Evolutionary conservation across 2,329 filamentous ascomycete species (phyloP).

Genomic region (Hymenoscyphus albidus): DNA sequence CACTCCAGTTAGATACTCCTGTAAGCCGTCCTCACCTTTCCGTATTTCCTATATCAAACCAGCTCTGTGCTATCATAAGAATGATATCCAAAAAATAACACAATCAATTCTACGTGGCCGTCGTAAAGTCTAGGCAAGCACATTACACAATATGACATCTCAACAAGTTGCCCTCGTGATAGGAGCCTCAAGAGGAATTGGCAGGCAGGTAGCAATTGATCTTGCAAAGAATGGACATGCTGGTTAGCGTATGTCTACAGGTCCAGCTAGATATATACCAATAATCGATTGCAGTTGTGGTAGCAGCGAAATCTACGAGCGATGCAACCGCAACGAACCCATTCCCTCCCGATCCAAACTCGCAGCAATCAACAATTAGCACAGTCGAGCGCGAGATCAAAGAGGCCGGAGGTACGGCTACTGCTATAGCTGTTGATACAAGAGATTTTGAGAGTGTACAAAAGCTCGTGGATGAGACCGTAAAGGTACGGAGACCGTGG

Average conservation of each 20-base stretch:
- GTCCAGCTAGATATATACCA: not conserved
- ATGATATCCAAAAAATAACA: not conserved
- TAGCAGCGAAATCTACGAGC: slow-evolving; percentile 72
- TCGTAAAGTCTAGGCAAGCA: slow-evolving; percentile 3
- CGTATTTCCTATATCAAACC: not conserved
- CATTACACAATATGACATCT: slow-evolving; percentile 16
- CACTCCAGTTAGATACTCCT: not conserved
- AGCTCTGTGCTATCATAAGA: not conserved
- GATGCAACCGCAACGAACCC: slow-evolving; percentile 52
- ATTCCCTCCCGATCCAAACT: slow-evolving; percentile 76
- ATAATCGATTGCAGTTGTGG: slow-evolving; percentile 43
- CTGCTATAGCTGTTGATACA: slow-evolving; percentile 67
- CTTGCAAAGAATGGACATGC: slow-evolving; percentile 67
- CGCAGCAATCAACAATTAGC: slow-evolving; percentile 68
- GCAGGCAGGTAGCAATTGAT: slow-evolving; percentile 70
- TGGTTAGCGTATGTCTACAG: slow-evolving; percentile 44
- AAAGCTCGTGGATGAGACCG: slow-evolving; percentile 53
- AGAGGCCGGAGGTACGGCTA: slow-evolving; percentile 59
- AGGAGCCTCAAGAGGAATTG: slow-evolving; percentile 76
- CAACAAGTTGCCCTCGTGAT: slow-evolving; percentile 64
- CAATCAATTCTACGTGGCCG: not conserved
- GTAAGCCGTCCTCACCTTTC: not conserved
- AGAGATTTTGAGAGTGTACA: slow-evolving; percentile 60
- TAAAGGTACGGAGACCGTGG: slow-evolving; percentile 38
- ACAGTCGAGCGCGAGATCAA: slow-evolving; percentile 74